phyloP scores from a whole-genome alignment of 192 early-diverging fungal genomes.

The Entrophospora sp. region DNA sequence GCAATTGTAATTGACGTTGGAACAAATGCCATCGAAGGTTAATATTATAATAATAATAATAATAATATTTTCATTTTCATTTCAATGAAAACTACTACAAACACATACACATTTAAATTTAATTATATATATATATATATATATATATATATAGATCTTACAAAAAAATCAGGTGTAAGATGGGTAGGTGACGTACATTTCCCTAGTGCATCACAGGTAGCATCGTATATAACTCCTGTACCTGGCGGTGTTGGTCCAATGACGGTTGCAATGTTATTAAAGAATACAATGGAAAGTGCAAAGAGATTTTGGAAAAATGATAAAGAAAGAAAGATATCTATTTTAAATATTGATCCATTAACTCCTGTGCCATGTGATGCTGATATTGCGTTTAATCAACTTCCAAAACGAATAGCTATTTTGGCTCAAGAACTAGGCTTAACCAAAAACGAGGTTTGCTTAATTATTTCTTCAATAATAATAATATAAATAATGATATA shows the following conservation, averaged over 20 bases:
- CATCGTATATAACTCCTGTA: conserved; percentile 84
- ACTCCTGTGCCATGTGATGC: conserved; percentile 90
- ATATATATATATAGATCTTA: conserved; percentile 43
- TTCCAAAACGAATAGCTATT: conserved; percentile 71
- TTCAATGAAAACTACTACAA: neutral
- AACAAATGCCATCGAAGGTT: conserved; percentile 77
- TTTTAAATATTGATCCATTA: conserved; percentile 55
- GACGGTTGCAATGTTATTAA: conserved; percentile 96
- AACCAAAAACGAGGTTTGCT: conserved; percentile 48
- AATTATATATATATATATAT: neutral
- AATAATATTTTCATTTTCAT: neutral
- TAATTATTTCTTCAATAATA: neutral
- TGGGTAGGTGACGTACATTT: conserved; percentile 95
- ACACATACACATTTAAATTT: neutral
- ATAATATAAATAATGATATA: neutral
- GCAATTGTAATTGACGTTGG: conserved; percentile 96
- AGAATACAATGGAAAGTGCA: conserved; percentile 77
- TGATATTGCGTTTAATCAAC: conserved; percentile 85
- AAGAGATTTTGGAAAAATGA: conserved; percentile 58
- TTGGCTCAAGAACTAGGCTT: conserved; percentile 84
- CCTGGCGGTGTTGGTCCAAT: conserved; percentile 98
- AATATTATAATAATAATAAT: too few relatives aligned
- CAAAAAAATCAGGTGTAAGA: conserved; percentile 84
- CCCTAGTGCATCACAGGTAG: conserved; percentile 53
- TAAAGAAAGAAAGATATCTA: conserved; percentile 36